Percentiles rank a stretch among this genome's conserved stretches.
Conservation (phyloP, 1,284 basidiomycete species). For the Ustilago esculenta region DNA sequence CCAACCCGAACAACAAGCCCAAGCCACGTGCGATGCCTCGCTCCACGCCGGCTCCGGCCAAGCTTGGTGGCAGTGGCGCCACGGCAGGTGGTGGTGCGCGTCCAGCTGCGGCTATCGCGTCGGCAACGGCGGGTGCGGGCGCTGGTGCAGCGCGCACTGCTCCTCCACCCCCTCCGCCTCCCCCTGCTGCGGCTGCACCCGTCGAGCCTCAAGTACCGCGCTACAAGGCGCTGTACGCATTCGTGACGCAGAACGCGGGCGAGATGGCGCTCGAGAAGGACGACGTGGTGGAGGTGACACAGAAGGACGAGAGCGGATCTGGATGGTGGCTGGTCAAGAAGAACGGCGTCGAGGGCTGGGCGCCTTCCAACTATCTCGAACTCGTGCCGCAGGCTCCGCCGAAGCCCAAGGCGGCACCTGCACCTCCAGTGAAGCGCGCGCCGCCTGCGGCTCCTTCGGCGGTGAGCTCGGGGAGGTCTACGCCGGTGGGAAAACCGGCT, state of each 20-base stretch:
- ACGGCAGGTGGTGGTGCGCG: conserved; percentile 15
- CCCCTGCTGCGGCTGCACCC: conserved; percentile 39
- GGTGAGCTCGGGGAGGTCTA: conserved; percentile 24
- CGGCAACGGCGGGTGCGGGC: conserved; percentile 62
- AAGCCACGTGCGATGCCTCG: conserved; percentile 58
- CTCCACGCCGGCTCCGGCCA: conserved; percentile 34
- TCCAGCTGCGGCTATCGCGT: conserved; percentile 11
- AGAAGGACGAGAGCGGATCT: conserved; percentile 76
- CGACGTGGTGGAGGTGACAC: conserved; percentile 87
- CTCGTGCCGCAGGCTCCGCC: conserved; percentile 75
- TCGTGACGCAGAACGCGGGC: conserved; percentile 83
- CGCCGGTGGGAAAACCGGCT: conserved; percentile 23
- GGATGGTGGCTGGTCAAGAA: conserved; percentile 96
- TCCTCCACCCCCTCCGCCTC: conserved; percentile 71
- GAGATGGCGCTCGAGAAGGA: conserved; percentile 91
- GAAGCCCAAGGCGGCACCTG: conserved; percentile 59
- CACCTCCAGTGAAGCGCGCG: conserved; percentile 58
- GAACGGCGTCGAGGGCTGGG: conserved; percentile 86
- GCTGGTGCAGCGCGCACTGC: conserved; percentile 50
- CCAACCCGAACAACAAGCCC: conserved; percentile 49
- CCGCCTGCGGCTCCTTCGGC: conserved; percentile 68
- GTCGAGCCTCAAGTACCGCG: conserved; percentile 75
- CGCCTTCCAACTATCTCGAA: conserved; percentile 87
- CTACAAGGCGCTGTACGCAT: conserved; percentile 77
- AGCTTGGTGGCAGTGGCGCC: conserved; percentile 24